Base-by-base conservation (phyloP, 306 rosid genomes). In the Cyamopsis tetragonoloba region DNA sequence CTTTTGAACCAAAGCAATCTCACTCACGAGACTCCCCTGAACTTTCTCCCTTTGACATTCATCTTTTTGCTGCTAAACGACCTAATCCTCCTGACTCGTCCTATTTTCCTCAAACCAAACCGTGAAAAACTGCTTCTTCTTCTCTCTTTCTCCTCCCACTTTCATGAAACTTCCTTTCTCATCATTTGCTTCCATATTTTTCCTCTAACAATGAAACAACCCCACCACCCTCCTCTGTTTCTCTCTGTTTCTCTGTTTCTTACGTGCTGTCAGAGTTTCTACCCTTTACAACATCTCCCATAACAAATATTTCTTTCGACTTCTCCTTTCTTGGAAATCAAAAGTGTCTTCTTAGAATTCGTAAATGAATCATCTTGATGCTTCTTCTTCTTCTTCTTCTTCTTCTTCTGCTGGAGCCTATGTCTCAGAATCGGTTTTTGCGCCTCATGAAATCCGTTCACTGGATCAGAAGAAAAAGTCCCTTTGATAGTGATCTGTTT, bases 11-110 rank as follows among this genome's bases (percentile, higher is more conserved):
- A 62, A 79, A 89, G n/a, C n/a, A n/a, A n/a, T n/a, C n/a, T n/a
- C 71, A 81, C 44, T 89, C 98, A 92, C 96, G 96, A 74, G 96
- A 49, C 81, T 44, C 68, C 89, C 86, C 83, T 89, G 96, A 82
- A 68, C 42, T 78, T 80, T 82, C 74, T 75, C 70, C 84, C 82
- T 79, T 69, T 74, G 85, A 87, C n/a, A 81, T 85, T 79, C 89
- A 67, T 85, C 92, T 89, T 88, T 92, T 81, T 61, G 80, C 86
- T 79, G 81, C 87, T 81, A 76, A 87, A 79, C 84, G 72, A 80
- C 87, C 90, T 79, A 78, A 84, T 82, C 91, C 85, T 79, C 79
- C 87, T 73, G 72, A 86, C 49, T 77, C 72, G 31, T 71, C 88
- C 76, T 60, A 70, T 81, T 72, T n/a, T n/a, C n/a, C n/a, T n/a